Evolutionary conservation across 2,329 filamentous ascomycete genomes (phyloP).

Genomic region (Colletotrichum sansevieriae): DNA sequence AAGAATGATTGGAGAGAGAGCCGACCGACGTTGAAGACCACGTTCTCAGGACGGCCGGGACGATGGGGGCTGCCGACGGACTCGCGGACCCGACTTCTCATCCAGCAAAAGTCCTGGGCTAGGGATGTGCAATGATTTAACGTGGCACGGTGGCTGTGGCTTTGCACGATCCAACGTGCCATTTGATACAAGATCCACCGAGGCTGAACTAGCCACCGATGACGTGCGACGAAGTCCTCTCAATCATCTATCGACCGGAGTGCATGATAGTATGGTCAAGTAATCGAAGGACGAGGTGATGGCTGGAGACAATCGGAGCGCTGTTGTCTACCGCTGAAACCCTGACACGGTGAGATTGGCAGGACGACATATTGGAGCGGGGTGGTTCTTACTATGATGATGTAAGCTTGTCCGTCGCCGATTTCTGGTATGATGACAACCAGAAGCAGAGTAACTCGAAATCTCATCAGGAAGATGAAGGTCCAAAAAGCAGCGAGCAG

Average conservation of each 20-base stretch:
- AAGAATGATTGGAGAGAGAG: not conserved
- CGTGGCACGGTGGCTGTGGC: conserved; percentile 19
- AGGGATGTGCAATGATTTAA: conserved; percentile 14
- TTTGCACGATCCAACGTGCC: conserved; percentile 12
- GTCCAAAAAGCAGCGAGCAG: no score
- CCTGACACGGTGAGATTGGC: no score
- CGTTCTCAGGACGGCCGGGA: not conserved
- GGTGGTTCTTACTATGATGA: no score
- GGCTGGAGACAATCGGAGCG: not conserved
- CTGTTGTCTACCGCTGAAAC: no score
- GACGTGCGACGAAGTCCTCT: not conserved
- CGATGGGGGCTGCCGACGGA: not conserved
- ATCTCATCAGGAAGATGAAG: no score
- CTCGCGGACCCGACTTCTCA: not conserved
- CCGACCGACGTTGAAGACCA: not conserved
- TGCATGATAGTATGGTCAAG: no score
- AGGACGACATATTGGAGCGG: no score
- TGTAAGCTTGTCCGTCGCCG: no score
- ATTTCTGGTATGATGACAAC: no score
- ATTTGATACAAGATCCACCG: conserved; percentile 16
- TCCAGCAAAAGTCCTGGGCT: conserved; percentile 13
- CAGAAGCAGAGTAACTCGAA: no score
- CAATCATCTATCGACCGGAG: no score
- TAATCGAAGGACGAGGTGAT: no score
- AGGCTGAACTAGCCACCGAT: conserved; percentile 4